Evolutionary conservation across 78 protist genomes (phyloP).

Genomic region (Anaeramoeba flamelloides): DNA sequence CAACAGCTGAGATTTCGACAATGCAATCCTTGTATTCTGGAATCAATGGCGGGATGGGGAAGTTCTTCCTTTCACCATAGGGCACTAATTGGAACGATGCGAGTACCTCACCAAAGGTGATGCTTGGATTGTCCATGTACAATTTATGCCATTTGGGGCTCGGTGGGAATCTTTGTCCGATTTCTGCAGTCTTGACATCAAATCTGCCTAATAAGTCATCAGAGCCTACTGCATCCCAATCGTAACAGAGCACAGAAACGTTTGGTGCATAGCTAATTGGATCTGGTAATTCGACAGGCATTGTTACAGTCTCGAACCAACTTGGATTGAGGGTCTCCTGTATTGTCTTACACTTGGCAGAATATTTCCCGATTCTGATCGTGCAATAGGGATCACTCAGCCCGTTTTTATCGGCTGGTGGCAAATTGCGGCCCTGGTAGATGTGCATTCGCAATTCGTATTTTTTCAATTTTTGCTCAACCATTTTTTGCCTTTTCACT

Average conservation of each 20-base stretch:
- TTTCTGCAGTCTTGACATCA: too few relatives aligned
- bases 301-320: conserved; percentile 11
- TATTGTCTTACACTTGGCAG: not conserved
- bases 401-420: conserved; percentile 7
- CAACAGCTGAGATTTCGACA: too few relatives aligned
- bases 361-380: not conserved
- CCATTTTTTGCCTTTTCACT: not conserved
- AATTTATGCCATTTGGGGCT: too few relatives aligned
- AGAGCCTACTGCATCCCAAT: not conserved
- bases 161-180: too few relatives aligned
- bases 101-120: too few relatives aligned
- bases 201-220: conserved; percentile 3
- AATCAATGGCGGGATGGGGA: too few relatives aligned
- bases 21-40: too few relatives aligned
- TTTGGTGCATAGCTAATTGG: conserved; percentile 4
- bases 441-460: not conserved
- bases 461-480: not conserved
- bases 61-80: too few relatives aligned
- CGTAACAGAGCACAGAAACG: too few relatives aligned
- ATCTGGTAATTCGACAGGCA: not conserved
- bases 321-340: conserved; percentile 15
- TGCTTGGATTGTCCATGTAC: too few relatives aligned
- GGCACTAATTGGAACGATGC: too few relatives aligned
- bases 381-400: conserved; percentile 1
- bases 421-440: conserved; percentile 6